Evolutionary conservation across 2,329 filamentous ascomycete species (phyloP).

Genomic region (Myriosclerotinia scirpicola): DNA sequence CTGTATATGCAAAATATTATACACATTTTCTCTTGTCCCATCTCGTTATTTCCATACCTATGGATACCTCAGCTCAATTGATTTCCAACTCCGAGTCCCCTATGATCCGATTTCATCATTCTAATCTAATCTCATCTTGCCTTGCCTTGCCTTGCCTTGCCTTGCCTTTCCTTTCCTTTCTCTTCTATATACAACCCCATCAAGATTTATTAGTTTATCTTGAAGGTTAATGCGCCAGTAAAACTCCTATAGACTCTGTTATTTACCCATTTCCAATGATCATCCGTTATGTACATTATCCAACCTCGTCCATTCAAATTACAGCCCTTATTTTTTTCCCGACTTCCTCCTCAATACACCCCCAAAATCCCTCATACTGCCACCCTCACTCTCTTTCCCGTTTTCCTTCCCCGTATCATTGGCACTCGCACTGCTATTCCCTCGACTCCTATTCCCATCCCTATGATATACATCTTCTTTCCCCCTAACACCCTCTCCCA

Average conservation of each 20-base stretch:
- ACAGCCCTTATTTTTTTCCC: not conserved
- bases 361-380: not conserved
- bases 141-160: not conserved
- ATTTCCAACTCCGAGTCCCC: too few species aligned
- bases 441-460: not conserved
- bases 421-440: not conserved
- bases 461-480: constrained; percentile 16
- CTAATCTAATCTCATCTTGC: not conserved
- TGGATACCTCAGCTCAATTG: too few species aligned
- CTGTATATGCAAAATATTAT: too few species aligned
- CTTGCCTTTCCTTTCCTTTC: not conserved
- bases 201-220: not conserved
- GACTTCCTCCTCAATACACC: constrained; percentile 9
- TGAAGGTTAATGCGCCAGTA: not conserved
- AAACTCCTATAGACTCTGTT: not conserved
- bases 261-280: not conserved
- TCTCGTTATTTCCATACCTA: too few species aligned
- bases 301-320: not conserved
- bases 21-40: too few species aligned
- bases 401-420: constrained; percentile 6
- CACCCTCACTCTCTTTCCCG: not conserved
- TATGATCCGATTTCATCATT: not conserved
- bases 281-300: not conserved
- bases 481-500: constrained; percentile 9
- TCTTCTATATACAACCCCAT: not conserved